phyloP scores from a whole-genome alignment of 441 rosid genomes.

The Croton laevigatus region DNA sequence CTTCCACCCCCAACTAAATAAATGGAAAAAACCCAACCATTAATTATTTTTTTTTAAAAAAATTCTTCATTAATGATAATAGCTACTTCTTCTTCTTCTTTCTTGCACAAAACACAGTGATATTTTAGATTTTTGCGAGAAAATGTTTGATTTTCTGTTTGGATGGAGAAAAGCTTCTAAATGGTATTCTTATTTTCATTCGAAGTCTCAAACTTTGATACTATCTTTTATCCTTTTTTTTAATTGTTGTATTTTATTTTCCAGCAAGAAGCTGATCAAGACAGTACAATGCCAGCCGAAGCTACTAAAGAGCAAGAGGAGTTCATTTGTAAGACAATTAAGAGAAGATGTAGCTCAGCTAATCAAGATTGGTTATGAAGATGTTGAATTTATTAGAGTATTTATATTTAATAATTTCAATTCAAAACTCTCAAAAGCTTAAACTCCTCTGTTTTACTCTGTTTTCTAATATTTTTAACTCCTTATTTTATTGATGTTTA shows the following conservation, averaged over 20 bases:
- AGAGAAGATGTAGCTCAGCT: slow-evolving; percentile 67
- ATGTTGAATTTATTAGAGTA: slow-evolving; percentile 53
- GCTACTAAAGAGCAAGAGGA: slow-evolving; percentile 59
- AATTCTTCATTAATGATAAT: too few relatives aligned
- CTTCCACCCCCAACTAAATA: not conserved
- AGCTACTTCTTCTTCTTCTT: too few relatives aligned
- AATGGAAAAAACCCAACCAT: not conserved
- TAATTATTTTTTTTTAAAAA: too few relatives aligned
- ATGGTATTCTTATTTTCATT: slow-evolving; percentile 35
- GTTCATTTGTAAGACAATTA: slow-evolving; percentile 44
- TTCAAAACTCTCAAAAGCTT: not conserved
- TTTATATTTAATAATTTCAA: not conserved
- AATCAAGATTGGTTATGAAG: slow-evolving; percentile 49
- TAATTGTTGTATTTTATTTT: slow-evolving; percentile 3
- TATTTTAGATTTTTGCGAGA: too few relatives aligned
- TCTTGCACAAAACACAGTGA: not conserved
- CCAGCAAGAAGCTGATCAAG: slow-evolving; percentile 61
- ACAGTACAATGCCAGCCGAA: slow-evolving; percentile 53
- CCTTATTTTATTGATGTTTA: too few relatives aligned
- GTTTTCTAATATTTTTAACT: not conserved
- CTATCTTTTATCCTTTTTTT: not conserved
- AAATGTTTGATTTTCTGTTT: slow-evolving; percentile 61
- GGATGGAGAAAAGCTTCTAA: slow-evolving; percentile 85
- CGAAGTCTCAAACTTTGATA: not conserved
- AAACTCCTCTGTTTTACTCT: slow-evolving; percentile 10